phyloP scores from a whole-genome alignment of 1,284 basidiomycete genomes.

The Anthracocystis panici-leucophaei region DNA sequence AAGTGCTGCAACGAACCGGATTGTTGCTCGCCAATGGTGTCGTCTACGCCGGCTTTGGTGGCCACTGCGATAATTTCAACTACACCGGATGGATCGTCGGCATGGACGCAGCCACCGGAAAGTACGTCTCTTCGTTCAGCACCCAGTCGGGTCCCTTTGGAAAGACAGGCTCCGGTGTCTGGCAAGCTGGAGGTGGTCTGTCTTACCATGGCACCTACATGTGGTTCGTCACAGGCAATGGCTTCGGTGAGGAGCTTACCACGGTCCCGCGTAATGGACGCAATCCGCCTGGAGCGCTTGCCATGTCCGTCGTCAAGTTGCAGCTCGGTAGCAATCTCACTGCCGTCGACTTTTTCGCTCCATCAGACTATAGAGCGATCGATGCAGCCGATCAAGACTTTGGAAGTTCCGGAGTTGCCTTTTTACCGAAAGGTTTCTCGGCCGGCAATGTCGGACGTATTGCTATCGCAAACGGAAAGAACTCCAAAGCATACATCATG shows the following conservation, averaged over 20 bases:
- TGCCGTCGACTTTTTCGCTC: conserved; percentile 24
- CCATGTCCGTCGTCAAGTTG: conserved; percentile 29
- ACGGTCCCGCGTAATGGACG: conserved; percentile 15
- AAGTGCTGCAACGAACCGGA: conserved; percentile 22
- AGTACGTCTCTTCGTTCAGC: conserved; percentile 20
- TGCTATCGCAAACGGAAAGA: conserved; percentile 28
- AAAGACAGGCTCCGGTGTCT: conserved; percentile 6
- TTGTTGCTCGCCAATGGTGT: conserved; percentile 22
- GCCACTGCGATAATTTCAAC: conserved; percentile 40
- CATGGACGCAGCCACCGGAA: conserved; percentile 22
- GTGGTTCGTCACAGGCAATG: conserved; percentile 28
- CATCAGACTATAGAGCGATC: conserved; percentile 21
- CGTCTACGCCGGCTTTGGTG: conserved; percentile 34
- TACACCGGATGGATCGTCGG: conserved; percentile 38
- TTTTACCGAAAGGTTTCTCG: conserved; percentile 18
- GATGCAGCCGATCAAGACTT: conserved; percentile 35
- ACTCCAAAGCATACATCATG: conserved; percentile 30
- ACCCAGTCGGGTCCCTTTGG: conserved; percentile 15
- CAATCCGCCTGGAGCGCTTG: conserved; percentile 17
- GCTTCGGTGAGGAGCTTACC: conserved; percentile 21
- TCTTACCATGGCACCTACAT: conserved; percentile 21
- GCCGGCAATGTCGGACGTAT: conserved; percentile 11
- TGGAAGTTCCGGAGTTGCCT: conserved; percentile 18
- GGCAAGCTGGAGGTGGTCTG: conserved; percentile 16
- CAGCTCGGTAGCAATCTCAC: conserved; percentile 6